Base-by-base conservation (phyloP, 306 rosid species). In the Medicago truncatula region DNA sequence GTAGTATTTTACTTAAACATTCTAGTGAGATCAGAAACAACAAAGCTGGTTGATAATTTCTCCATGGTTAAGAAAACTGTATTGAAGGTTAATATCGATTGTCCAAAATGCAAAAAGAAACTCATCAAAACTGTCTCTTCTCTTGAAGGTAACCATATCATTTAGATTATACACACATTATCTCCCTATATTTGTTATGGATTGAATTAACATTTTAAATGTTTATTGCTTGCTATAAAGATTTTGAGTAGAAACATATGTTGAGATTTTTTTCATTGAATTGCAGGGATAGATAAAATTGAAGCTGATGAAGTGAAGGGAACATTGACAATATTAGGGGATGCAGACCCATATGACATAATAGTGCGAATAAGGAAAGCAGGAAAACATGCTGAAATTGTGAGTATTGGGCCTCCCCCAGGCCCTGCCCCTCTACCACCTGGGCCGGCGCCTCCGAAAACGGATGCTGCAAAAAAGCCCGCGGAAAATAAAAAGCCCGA, bases 261-360 rank as follows among this genome's bases (percentile, higher is more conserved):
- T 21, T 21, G 8, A 59, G 17, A 59, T 2, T 12, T 23, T 53
- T 28, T 28, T 28, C 20, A 23, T 59, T 80, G 0, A 61, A 44
- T 16, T 70, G 60, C 47, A 92, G 96, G 90, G 10, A 89, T 92
- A 9, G 93, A 92, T 79, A 83, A 92, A 83, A 78, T 89, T 17
- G 93, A 92, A 74, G 78, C 72, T 3, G 96, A 89, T 74, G 93
- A 73, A 81, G 86, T 52, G 46, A 88, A 87, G 65, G 93, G 89
- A 14, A 87, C 87, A 16, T 52, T 89, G 76, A 85, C 85, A 0
- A 86, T 92, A 41, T 88, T 84, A 5, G 97, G 97, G 4, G 39
- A 83, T n/a, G 93, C 93, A 47, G 97, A 92, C 59, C 96, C 97
- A 1, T 85, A 80, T 58, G 86, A 83, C 0, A 86, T 89, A 44